A percentile compares a stretch with the other conserved stretches of the same genome.
These are phyloP conservation scores for Colletotrichum musicola DNA, from an alignment of 2,329 filamentous ascomycete genomes.

Conservation along the genomic window DNA sequence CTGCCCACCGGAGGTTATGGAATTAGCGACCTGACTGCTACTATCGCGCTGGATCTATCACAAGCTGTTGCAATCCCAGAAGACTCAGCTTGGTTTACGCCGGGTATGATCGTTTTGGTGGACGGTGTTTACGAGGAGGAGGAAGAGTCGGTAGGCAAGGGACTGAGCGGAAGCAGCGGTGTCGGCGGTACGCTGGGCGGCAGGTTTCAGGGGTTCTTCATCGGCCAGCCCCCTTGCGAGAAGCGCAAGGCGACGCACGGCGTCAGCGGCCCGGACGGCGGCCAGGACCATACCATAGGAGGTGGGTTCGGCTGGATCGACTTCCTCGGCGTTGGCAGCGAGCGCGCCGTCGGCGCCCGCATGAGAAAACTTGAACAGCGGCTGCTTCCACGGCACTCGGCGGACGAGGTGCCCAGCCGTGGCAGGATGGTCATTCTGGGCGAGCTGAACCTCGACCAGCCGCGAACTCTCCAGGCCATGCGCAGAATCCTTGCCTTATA, in stretches of 20 bases:
- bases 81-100: conserved; percentile 90
- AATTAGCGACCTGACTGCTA: conserved; percentile 88
- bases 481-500: conserved; percentile 84
- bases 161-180: conserved; percentile 81
- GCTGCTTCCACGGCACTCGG: conserved; percentile 63
- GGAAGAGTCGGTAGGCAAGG: conserved; percentile 76
- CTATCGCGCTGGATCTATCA: conserved; percentile 84
- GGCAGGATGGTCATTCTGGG: conserved; percentile 80
- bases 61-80: conserved; percentile 86
- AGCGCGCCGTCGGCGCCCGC: conserved; percentile 82
- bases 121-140: conserved; percentile 98
- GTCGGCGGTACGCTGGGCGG: conserved; percentile 94
- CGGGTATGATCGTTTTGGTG: conserved; percentile 95
- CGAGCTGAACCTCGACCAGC: conserved; percentile 88
- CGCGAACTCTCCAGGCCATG: conserved; percentile 83
- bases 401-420: conserved; percentile 53
- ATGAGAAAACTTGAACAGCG: conserved; percentile 86
- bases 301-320: conserved; percentile 97
- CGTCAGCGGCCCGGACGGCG: conserved; percentile 70
- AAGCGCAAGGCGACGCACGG: conserved; percentile 84
- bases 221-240: conserved; percentile 93
- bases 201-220: conserved; percentile 88
- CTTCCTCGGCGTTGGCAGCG: conserved; percentile 91
- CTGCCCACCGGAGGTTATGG: conserved; percentile 86
- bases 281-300: conserved; percentile 72